phyloP scores from a whole-genome alignment of 495 filamentous ascomycete species.

The Talaromyces stipitatus region DNA sequence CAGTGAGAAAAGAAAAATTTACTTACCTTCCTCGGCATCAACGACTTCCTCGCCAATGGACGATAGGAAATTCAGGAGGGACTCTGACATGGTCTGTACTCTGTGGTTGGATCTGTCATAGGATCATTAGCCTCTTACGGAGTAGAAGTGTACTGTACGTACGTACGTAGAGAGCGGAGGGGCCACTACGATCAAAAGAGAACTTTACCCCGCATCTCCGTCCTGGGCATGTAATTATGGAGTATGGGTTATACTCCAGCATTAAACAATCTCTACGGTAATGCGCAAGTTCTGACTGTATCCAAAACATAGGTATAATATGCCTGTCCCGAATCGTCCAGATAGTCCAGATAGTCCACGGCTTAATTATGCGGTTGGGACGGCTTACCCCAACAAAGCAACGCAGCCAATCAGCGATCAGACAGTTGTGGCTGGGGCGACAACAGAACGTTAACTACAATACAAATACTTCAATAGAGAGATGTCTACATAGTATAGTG shows the following conservation, averaged over 20 bases:
- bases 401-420: background rate
- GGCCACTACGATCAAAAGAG: background rate
- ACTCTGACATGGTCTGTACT: constrained; percentile 4
- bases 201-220: background rate
- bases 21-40: constrained; percentile 61
- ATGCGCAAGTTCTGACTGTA: too few relatives aligned
- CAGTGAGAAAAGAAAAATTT: too few relatives aligned
- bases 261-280: too few relatives aligned
- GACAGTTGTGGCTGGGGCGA: background rate
- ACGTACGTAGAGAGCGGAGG: too few relatives aligned
- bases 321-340: too few relatives aligned
- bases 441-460: background rate
- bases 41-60: constrained; percentile 34
- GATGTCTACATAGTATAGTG: too few relatives aligned
- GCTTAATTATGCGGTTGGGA: background rate
- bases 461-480: too few relatives aligned
- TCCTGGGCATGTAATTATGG: background rate
- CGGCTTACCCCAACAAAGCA: background rate
- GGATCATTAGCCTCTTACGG: background rate
- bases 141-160: too few relatives aligned
- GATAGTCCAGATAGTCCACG: too few relatives aligned
- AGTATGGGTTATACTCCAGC: background rate
- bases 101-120: constrained; percentile 1
- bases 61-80: constrained; percentile 8
- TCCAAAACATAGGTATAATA: too few relatives aligned